Conservation (phyloP, 2,329 filamentous ascomycete genomes). For the Colletotrichum shisoi region DNA sequence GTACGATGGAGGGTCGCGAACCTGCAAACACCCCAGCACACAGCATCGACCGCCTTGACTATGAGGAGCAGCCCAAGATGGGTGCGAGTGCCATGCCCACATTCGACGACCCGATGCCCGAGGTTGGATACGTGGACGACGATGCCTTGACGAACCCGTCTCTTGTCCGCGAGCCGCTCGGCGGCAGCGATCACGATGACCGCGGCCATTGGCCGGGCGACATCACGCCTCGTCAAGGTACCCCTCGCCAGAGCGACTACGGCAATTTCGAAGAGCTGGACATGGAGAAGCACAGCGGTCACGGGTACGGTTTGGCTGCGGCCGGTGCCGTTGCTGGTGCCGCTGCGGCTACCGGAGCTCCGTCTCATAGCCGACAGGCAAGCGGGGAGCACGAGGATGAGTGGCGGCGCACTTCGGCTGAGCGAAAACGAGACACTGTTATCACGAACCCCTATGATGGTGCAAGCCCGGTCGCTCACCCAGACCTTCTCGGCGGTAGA, state of each 20-base stretch:
- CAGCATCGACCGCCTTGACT: constrained; percentile 65
- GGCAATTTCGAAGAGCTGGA: constrained; percentile 45
- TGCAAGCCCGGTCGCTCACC: constrained; percentile 67
- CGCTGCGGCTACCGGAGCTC: constrained; percentile 58
- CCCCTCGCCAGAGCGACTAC: constrained; percentile 47
- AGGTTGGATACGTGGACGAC: constrained; percentile 72
- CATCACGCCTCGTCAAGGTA: constrained; percentile 45
- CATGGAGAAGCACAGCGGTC: constrained; percentile 28
- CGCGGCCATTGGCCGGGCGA: constrained; percentile 46
- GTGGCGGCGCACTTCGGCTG: constrained; percentile 68
- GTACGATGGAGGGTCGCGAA: constrained; percentile 64
- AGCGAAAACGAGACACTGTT: constrained; percentile 71
- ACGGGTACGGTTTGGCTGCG: constrained; percentile 57
- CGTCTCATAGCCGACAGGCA: constrained; percentile 60
- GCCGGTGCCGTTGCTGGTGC: constrained; percentile 63
- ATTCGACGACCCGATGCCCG: constrained; percentile 74
- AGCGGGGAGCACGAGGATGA: constrained; percentile 70
- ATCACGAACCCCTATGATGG: constrained; percentile 74
- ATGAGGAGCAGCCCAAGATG: constrained; percentile 64
- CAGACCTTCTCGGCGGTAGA: constrained; percentile 56
- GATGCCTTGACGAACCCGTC: constrained; percentile 88
- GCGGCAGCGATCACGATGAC: constrained; percentile 52
- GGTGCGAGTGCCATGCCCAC: constrained; percentile 75
- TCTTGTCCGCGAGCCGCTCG: constrained; percentile 76
- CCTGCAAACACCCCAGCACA: constrained; percentile 65